phyloP scores from a whole-genome alignment of 805 yeast genomes.

The Jamesozyma spencerorum region DNA sequence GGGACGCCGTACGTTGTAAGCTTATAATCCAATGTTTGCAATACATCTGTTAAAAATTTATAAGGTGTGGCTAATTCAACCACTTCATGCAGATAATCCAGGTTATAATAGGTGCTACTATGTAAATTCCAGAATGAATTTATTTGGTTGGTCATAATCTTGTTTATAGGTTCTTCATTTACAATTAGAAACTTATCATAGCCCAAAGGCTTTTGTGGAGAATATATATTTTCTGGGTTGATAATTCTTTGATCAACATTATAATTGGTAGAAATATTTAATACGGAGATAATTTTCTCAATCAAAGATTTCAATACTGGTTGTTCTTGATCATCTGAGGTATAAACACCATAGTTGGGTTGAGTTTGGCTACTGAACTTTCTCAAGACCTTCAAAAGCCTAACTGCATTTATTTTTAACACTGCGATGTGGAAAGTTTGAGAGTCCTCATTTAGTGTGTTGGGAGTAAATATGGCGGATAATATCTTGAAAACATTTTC shows the following conservation, averaged over 20 bases:
- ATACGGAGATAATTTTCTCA: constrained; percentile 13
- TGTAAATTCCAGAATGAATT: constrained; percentile 31
- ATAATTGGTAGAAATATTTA: constrained; percentile 22
- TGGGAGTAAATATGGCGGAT: constrained; percentile 35
- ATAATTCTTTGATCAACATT: constrained; percentile 23
- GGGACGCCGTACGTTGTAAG: constrained; percentile 19
- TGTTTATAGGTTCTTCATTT: constrained; percentile 26
- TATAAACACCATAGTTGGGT: constrained; percentile 25
- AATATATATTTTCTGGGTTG: constrained; percentile 17
- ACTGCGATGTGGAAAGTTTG: constrained; percentile 36
- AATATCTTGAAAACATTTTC: constrained; percentile 33
- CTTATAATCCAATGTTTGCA: constrained; percentile 23
- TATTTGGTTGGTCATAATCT: constrained; percentile 28
- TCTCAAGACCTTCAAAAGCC: constrained; percentile 19
- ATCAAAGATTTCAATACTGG: constrained; percentile 23
- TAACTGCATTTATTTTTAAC: constrained; percentile 25
- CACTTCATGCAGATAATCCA: constrained; percentile 24
- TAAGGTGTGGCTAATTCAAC: constrained; percentile 23
- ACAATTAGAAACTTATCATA: constrained; percentile 20
- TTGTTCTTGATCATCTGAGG: constrained; percentile 24
- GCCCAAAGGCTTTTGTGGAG: constrained; percentile 22
- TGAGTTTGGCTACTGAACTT: constrained; percentile 18
- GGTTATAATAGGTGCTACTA: constrained; percentile 30
- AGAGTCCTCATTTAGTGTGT: constrained; percentile 38
- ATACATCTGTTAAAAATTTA: constrained; percentile 21